Evolutionary conservation across 2,329 filamentous ascomycete species (phyloP).

Genomic region (Beauveria scarabaeidicola): DNA sequence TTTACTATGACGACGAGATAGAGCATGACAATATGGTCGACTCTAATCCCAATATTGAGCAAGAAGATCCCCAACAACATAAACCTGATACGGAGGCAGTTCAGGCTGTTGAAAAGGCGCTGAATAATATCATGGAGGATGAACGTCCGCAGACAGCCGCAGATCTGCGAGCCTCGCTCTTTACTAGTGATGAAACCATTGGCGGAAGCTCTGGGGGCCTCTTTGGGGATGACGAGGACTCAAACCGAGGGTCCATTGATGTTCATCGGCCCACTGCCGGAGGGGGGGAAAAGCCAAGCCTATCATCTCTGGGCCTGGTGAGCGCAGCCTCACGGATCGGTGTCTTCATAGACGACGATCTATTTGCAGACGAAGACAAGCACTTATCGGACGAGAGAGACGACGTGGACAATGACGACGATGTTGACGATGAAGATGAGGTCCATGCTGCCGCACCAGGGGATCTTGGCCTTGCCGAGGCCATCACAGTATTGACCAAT

Average conservation of each 20-base stretch:
- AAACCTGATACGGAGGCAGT: conserved; percentile 72
- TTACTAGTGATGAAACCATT: conserved; percentile 32
- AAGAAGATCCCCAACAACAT: conserved; percentile 45
- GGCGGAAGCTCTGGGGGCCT: conserved; percentile 43
- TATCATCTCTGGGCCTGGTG: conserved; percentile 85
- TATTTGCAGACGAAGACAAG: conserved; percentile 83
- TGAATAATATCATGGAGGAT: conserved; percentile 87
- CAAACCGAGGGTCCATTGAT: conserved; percentile 56
- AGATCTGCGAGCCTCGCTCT: conserved; percentile 58
- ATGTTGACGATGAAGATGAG: conserved; percentile 61
- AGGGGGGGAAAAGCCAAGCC: conserved; percentile 64
- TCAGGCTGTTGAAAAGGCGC: conserved; percentile 82
- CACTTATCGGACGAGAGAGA: conserved; percentile 81
- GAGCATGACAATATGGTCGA: conserved; percentile 62
- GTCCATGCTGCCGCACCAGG: conserved; percentile 92
- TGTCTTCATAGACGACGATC: conserved; percentile 87
- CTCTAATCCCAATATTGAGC: conserved; percentile 73
- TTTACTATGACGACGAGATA: conserved; percentile 77
- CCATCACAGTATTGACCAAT: conserved; percentile 76
- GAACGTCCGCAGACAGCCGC: conserved; percentile 56
- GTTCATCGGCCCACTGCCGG: conserved; percentile 24
- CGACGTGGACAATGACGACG: conserved; percentile 51
- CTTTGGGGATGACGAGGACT: conserved; percentile 48
- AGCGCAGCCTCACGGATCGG: conserved; percentile 80
- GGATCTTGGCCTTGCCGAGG: conserved; percentile 86